Evolutionary conservation across 2,329 filamentous ascomycete genomes (phyloP), one percentile per base, ranked within the genome.

Genomic region (Alternaria solani): DNA sequence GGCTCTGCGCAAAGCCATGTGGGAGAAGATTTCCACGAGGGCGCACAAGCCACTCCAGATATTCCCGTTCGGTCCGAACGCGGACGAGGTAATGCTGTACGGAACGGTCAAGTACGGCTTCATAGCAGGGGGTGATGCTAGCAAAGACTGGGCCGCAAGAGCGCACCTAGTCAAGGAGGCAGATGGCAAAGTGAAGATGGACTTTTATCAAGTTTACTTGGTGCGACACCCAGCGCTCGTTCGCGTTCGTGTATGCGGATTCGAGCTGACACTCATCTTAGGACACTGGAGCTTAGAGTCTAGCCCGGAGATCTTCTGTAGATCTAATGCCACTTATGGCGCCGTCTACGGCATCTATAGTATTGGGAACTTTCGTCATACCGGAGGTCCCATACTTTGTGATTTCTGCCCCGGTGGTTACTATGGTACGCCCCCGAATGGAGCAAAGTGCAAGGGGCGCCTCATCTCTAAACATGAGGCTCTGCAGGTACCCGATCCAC

Each of bases 151-250:
- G 86, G 83, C 84, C 18, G 86, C 81, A 52, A 78, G 84, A 62
- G 86, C 84, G 4, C 79, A 84, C 54, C 80, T 89, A 44, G 75
- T 81, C 28, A 82, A 84, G 6, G 78, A 84, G 5, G 78, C 79
- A 44, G 81, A 84, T 46, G 86, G 83, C 4, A 81, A 81, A 64
- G 83, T 87, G 70, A 86, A 81, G 74, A 80, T 86, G 78, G 75
- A 79, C 30, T 84, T 82, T 63, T 86, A 87, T 71, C 84, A 86
- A 70, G 83, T 86, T 6, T 86, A 85, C 68, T 61, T 86, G 65
- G 84, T 85, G 62, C 77, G 82, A 78, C 25, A 77, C 12, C 34
- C 32, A 47, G 30, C 44, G 28, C 25, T 55, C 48, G 32, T 47
- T 51, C 34, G 44, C 25, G 32, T 46, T 32, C 20, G 14, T 42